Evolutionary conservation across 2,329 filamentous ascomycete genomes (phyloP).

Genomic region (Diaporthe sp.): DNA sequence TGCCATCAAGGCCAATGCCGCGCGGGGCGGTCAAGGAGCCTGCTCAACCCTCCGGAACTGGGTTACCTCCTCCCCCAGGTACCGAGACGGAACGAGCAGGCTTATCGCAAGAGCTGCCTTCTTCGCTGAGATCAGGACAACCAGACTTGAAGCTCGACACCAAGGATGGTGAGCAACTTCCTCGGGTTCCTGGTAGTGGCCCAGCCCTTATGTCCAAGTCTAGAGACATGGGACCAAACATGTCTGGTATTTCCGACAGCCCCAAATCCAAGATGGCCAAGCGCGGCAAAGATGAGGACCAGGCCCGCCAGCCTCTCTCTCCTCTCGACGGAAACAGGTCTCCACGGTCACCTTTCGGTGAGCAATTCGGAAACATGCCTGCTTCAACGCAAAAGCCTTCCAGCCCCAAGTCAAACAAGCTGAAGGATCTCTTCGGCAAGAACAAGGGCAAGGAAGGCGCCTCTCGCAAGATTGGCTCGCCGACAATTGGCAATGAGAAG

Average conservation of each 20-base stretch:
- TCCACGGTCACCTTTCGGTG: not conserved
- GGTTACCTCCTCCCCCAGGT: not conserved
- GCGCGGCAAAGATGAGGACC: not conserved
- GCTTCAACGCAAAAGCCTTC: not conserved
- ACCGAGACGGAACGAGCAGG: not conserved
- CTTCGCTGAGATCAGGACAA: not conserved
- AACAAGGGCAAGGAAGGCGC: conserved; percentile 8
- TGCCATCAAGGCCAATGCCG: not conserved
- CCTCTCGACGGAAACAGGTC: conserved; percentile 7
- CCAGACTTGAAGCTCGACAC: conserved; percentile 11
- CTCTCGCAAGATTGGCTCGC: not conserved
- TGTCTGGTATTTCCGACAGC: not conserved
- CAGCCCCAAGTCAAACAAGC: conserved; percentile 11
- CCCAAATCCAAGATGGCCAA: conserved; percentile 13
- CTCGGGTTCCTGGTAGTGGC: not conserved
- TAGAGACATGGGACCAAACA: not conserved
- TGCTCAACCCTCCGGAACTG: not conserved
- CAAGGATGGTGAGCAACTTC: not conserved
- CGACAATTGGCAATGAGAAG: not conserved
- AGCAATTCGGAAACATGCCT: not conserved
- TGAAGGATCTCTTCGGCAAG: conserved; percentile 9
- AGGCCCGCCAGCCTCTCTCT: conserved; percentile 21
- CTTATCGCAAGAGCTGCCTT: not conserved
- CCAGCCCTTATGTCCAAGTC: not conserved
- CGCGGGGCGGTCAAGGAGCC: not conserved